A percentile compares a stretch with the other conserved stretches of the same genome.
Conservation (phyloP, 306 rosid genomes). For the Abrus pulchellus region DNA sequence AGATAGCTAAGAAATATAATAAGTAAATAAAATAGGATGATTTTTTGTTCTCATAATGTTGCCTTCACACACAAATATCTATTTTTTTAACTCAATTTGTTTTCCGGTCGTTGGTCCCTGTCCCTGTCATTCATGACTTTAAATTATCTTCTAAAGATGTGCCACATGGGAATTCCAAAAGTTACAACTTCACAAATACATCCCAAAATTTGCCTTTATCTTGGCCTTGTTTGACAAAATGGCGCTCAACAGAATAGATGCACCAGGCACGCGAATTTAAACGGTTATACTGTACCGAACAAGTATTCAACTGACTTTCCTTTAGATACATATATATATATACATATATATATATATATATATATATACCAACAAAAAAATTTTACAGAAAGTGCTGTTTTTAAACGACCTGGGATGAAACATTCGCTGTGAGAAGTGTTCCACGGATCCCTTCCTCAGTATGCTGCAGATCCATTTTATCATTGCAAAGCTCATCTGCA, state of each 20-base stretch:
- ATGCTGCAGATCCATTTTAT: slow-evolving; percentile 69
- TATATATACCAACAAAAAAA: slow-evolving; percentile 48
- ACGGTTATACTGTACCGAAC: background rate
- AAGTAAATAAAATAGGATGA: background rate
- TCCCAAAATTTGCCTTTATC: slow-evolving; percentile 57
- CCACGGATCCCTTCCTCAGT: slow-evolving; percentile 87
- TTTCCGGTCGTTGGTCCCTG: background rate
- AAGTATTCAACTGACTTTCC: slow-evolving; percentile 39
- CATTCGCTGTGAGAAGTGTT: slow-evolving; percentile 77
- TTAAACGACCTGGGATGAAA: slow-evolving; percentile 77
- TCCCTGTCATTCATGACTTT: background rate
- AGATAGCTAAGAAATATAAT: background rate
- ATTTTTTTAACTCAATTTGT: background rate
- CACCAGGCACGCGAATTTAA: slow-evolving; percentile 17
- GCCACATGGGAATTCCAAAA: background rate
- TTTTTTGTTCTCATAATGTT: background rate
- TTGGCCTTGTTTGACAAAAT: slow-evolving; percentile 35
- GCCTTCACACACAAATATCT: slow-evolving; percentile 2
- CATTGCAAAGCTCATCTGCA: slow-evolving; percentile 80
- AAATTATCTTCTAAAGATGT: background rate
- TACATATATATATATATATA: too few relatives aligned
- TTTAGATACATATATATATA: too few relatives aligned
- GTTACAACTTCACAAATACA: slow-evolving; percentile 23
- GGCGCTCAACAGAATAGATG: slow-evolving; percentile 25
- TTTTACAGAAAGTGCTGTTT: slow-evolving; percentile 39